These are phyloP conservation scores for Lipomyces kockii DNA, from an alignment of 805 yeast species.

Conservation along the genomic window DNA sequence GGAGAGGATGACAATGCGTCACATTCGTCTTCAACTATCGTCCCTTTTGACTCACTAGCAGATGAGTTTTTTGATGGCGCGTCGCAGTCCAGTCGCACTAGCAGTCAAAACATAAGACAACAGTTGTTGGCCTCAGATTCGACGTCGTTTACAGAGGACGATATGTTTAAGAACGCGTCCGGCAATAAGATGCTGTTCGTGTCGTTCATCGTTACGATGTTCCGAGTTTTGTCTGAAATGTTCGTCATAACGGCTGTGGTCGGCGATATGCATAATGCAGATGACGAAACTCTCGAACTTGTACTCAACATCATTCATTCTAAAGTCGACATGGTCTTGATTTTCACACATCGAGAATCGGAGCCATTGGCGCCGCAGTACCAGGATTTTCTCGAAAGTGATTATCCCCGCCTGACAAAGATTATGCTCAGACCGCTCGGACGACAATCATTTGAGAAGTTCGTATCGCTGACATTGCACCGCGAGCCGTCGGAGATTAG, in stretches of 20 bases:
- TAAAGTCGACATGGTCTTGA: slow-evolving; percentile 26
- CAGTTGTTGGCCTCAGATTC: not conserved
- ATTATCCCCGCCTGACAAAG: slow-evolving; percentile 23
- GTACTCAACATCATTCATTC: slow-evolving; percentile 26
- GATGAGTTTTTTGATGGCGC: slow-evolving; percentile 8
- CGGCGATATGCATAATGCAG: slow-evolving; percentile 34
- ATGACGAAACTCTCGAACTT: slow-evolving; percentile 34
- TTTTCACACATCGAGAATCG: slow-evolving; percentile 29
- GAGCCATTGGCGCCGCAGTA: slow-evolving; percentile 8
- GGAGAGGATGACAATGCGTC: slow-evolving; percentile 17
- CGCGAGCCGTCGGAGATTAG: slow-evolving; percentile 14
- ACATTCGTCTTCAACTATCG: not conserved
- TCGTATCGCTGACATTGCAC: slow-evolving; percentile 25
- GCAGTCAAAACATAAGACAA: slow-evolving; percentile 2
- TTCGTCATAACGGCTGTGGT: slow-evolving; percentile 24
- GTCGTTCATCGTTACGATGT: slow-evolving; percentile 19
- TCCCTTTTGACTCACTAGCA: not conserved
- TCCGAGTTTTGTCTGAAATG: slow-evolving; percentile 29
- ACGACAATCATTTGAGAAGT: slow-evolving; percentile 18
- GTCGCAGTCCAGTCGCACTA: slow-evolving; percentile 15
- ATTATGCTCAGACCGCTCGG: slow-evolving; percentile 29
- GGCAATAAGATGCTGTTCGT: slow-evolving; percentile 30
- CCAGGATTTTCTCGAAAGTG: slow-evolving; percentile 24
- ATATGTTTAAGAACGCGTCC: slow-evolving; percentile 23
- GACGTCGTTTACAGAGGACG: not conserved